Evolutionary conservation across 2,329 filamentous ascomycete species (phyloP).

Genomic region (Cladophialophora psammophila): DNA sequence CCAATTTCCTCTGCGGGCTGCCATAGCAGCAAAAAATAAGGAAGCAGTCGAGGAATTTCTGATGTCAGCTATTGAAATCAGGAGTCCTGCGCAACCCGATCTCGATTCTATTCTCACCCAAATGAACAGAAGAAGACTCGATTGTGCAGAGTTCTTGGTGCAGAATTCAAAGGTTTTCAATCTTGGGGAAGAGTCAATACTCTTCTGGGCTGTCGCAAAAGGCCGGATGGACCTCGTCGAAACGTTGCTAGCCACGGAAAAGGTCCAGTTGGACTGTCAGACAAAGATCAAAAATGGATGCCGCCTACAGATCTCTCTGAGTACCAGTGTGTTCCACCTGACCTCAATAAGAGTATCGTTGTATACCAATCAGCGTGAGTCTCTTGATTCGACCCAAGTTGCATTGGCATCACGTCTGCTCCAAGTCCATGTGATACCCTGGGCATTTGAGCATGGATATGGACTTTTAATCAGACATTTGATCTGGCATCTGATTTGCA

Average conservation of each 20-base stretch:
- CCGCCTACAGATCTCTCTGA: neutral
- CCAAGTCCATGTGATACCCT: neutral
- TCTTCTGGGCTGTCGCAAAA: constrained; percentile 6
- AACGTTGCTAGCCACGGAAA: constrained; percentile 9
- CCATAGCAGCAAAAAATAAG: constrained; percentile 5
- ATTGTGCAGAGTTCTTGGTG: neutral
- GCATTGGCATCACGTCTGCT: neutral
- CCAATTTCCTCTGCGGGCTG: constrained; percentile 3
- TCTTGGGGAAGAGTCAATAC: neutral
- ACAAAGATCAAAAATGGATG: neutral
- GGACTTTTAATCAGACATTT: constrained; percentile 8
- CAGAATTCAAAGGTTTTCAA: neutral
- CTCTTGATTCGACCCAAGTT: neutral
- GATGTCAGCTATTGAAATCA: neutral
- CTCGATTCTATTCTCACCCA: neutral
- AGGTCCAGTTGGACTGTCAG: neutral
- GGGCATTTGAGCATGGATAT: neutral
- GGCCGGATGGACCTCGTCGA: neutral
- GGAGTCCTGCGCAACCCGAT: neutral
- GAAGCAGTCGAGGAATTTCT: constrained; percentile 1
- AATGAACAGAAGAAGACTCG: neutral
- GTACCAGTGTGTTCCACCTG: neutral
- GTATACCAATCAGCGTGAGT: neutral
- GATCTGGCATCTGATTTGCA: neutral
- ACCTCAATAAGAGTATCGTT: neutral